Percentiles rank a stretch among this genome's conserved stretches.
phyloP scores from a whole-genome alignment of 1,139 yeast genomes.

The Zygosaccharomyces sapae region DNA sequence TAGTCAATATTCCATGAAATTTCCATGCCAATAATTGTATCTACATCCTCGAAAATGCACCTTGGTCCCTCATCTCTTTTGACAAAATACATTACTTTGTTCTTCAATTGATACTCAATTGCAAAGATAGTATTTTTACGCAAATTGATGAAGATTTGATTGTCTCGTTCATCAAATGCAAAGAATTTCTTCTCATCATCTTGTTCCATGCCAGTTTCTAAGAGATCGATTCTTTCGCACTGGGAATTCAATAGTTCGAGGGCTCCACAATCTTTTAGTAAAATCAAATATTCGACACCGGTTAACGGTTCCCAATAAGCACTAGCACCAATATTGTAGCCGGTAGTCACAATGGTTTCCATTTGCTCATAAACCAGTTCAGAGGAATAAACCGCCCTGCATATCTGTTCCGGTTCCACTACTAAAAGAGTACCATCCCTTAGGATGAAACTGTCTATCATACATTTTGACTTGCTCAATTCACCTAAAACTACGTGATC shows the following conservation, averaged over 20 bases:
- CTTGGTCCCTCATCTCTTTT: slow-evolving; percentile 5
- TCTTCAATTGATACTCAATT: slow-evolving; percentile 7
- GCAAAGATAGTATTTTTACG: slow-evolving; percentile 9
- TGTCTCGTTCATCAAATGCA: slow-evolving; percentile 16
- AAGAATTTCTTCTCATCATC: slow-evolving; percentile 4
- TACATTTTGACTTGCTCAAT: slow-evolving; percentile 5
- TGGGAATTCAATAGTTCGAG: slow-evolving; percentile 16
- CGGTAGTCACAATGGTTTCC: slow-evolving; percentile 7
- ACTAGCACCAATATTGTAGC: slow-evolving; percentile 17
- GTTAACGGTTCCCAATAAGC: slow-evolving; percentile 16
- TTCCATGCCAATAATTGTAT: slow-evolving; percentile 13
- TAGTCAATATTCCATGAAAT: slow-evolving; percentile 11
- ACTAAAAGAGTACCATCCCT: slow-evolving; percentile 6
- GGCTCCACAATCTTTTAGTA: slow-evolving; percentile 21
- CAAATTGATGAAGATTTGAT: slow-evolving; percentile 17
- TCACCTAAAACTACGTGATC: slow-evolving; percentile 3
- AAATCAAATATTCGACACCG: slow-evolving; percentile 13
- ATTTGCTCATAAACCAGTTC: slow-evolving; percentile 6
- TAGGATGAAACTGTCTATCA: slow-evolving; percentile 7
- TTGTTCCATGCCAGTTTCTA: slow-evolving; percentile 13
- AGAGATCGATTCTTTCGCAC: slow-evolving; percentile 14
- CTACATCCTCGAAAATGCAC: slow-evolving; percentile 9
- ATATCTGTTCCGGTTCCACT: slow-evolving; percentile 11
- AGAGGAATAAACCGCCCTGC: slow-evolving; percentile 5
- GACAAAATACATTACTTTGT: slow-evolving; percentile 8